These are phyloP conservation scores for Blumeria hordei DNA, from an alignment of 2,329 filamentous ascomycete species.

Conservation along the genomic window DNA sequence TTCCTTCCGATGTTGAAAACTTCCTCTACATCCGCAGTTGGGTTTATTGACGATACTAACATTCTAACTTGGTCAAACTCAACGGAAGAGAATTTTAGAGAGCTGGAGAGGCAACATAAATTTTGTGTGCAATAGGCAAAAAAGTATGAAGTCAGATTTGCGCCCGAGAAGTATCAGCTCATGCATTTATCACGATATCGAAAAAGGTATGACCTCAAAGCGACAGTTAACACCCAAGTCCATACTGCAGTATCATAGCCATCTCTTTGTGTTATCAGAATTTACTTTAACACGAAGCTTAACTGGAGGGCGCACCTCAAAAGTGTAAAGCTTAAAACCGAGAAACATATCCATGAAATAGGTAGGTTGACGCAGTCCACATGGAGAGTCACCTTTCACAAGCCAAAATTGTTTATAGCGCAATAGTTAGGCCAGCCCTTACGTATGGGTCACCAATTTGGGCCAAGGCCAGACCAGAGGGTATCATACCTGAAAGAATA, in stretches of 20 bases:
- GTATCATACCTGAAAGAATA: background rate
- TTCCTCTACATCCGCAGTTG: background rate
- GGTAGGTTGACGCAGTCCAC: background rate
- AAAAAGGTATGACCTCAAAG: background rate
- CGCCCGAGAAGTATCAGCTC: background rate
- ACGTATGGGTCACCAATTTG: background rate
- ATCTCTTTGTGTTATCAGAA: background rate
- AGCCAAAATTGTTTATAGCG: background rate
- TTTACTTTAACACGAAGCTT: background rate
- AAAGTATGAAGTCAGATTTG: background rate
- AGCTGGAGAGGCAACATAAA: background rate
- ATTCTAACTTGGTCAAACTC: background rate
- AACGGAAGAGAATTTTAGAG: background rate
- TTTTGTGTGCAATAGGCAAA: background rate
- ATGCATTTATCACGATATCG: background rate
- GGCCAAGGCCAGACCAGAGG: background rate
- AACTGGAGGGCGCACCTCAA: background rate
- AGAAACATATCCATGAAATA: background rate
- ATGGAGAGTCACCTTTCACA: background rate
- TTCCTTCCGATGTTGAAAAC: background rate
- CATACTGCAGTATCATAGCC: background rate
- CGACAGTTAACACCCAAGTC: background rate
- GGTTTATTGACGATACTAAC: background rate
- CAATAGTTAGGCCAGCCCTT: background rate
- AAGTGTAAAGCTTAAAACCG: background rate